phyloP scores from a whole-genome alignment of 768 basidiomycete species.

The Leucosporidium scottii region DNA sequence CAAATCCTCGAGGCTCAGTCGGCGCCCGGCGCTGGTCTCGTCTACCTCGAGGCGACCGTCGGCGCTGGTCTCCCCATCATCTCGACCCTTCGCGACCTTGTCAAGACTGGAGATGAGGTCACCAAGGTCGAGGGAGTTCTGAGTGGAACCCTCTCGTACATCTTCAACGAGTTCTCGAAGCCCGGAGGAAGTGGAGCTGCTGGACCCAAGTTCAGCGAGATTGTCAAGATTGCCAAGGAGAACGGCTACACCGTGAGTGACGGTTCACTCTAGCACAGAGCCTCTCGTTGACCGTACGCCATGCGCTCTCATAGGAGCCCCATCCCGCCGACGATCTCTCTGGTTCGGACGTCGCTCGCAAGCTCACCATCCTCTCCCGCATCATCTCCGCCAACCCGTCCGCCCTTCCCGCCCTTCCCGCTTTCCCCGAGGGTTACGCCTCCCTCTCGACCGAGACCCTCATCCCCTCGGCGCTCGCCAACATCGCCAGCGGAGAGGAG shows the following conservation, averaged over 20 bases:
- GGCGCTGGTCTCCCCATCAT: constrained; percentile 93
- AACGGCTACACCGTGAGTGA: constrained; percentile 80
- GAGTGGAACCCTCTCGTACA: constrained; percentile 95
- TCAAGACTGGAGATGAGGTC: constrained; percentile 86
- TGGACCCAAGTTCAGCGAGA: constrained; percentile 63
- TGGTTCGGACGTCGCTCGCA: constrained; percentile 93
- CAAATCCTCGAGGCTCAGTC: constrained; percentile 57
- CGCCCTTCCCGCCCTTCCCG: constrained; percentile 38
- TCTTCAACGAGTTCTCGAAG: constrained; percentile 89
- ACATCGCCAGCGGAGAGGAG: constrained; percentile 64
- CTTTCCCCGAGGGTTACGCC: constrained; percentile 66
- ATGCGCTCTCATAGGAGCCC: constrained; percentile 61
- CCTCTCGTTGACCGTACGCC: neutral
- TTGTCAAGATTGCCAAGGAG: constrained; percentile 78
- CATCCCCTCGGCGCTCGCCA: constrained; percentile 67
- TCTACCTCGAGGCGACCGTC: constrained; percentile 73
- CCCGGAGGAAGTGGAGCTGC: constrained; percentile 43
- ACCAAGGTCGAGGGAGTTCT: constrained; percentile 93
- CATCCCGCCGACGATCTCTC: constrained; percentile 95
- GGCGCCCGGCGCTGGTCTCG: constrained; percentile 51
- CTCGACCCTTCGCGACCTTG: constrained; percentile 81
- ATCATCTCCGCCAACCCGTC: constrained; percentile 43
- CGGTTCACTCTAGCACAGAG: constrained; percentile 24
- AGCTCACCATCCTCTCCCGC: constrained; percentile 89
- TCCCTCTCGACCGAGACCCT: constrained; percentile 78